Conservation (phyloP, 2,329 filamentous ascomycete species). For the Colletotrichum tanaceti region DNA sequence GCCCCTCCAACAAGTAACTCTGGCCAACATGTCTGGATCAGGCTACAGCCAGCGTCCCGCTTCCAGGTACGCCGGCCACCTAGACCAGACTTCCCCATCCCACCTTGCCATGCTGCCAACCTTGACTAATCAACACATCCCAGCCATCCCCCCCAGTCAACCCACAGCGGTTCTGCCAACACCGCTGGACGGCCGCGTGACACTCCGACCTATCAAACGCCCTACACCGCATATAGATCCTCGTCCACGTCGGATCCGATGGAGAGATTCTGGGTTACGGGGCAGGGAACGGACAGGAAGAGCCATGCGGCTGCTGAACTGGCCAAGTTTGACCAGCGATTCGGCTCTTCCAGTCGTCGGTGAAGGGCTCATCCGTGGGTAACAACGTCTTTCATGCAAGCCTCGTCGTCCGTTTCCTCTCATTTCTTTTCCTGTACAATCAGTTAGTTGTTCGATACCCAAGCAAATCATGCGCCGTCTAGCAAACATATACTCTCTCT, state of each 20-base stretch:
- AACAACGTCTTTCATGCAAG: neutral
- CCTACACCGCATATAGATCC: constrained; percentile 6
- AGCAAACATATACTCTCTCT: neutral
- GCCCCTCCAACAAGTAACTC: neutral
- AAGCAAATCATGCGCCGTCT: neutral
- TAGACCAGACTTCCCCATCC: no score
- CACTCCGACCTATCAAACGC: constrained; percentile 6
- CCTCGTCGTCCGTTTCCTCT: neutral
- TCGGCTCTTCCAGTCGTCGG: constrained; percentile 17
- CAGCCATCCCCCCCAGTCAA: constrained; percentile 30
- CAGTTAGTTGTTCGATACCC: constrained; percentile 14
- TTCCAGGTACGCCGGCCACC: constrained; percentile 20
- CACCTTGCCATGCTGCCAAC: neutral
- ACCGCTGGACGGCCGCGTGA: constrained; percentile 14
- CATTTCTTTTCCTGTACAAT: neutral
- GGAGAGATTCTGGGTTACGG: constrained; percentile 30
- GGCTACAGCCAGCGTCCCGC: constrained; percentile 6
- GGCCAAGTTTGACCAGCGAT: constrained; percentile 16
- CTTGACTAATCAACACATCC: constrained; percentile 12
- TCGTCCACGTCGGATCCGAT: constrained; percentile 14
- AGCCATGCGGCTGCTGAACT: constrained; percentile 6
- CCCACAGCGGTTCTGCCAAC: constrained; percentile 26
- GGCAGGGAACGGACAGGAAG: constrained; percentile 18
- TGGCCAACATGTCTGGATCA: constrained; percentile 24
- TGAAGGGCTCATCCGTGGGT: neutral